Evolutionary conservation across 1,139 yeast genomes (phyloP).

Genomic region (Wickerhamomyces sp.): DNA sequence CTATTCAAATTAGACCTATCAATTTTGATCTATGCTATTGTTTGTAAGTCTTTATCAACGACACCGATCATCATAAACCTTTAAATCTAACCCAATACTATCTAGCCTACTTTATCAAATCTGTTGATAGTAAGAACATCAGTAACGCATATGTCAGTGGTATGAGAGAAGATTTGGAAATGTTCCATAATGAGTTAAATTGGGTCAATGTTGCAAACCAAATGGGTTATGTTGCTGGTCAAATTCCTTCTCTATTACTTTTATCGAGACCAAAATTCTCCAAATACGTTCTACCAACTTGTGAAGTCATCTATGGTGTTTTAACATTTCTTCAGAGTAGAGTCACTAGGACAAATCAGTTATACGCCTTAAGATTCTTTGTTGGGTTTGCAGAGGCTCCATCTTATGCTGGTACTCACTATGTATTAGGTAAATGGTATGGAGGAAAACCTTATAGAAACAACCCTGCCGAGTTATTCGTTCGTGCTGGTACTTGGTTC

Average conservation of each 20-base stretch:
- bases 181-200: slow-evolving; percentile 46
- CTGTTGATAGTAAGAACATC: slow-evolving; percentile 31
- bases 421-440: slow-evolving; percentile 3
- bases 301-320: slow-evolving; percentile 52
- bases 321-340: slow-evolving; percentile 42
- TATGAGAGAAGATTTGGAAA: slow-evolving; percentile 39
- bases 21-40: slow-evolving; percentile 50
- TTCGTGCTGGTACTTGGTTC: slow-evolving; percentile 1
- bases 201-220: slow-evolving; percentile 1
- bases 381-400: slow-evolving; percentile 35
- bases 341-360: slow-evolving; percentile 34
- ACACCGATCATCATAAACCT: too few species aligned
- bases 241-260: slow-evolving; percentile 45
- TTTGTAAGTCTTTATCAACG: too few species aligned
- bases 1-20: slow-evolving; percentile 48
- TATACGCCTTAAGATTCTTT: slow-evolving; percentile 46
- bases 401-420: slow-evolving; percentile 23
- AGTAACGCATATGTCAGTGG: slow-evolving; percentile 58
- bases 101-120: slow-evolving; percentile 40
- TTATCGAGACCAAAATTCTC: slow-evolving; percentile 42
- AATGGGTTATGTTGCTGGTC: slow-evolving; percentile 25
- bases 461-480: slow-evolving; percentile 1
- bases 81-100: too few species aligned
- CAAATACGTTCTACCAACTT: slow-evolving; percentile 29
- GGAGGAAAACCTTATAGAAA: slow-evolving; percentile 1